These are phyloP conservation scores for Hymenoscyphus scutula DNA, from an alignment of 2,329 filamentous ascomycete species.

Conservation along the genomic window DNA sequence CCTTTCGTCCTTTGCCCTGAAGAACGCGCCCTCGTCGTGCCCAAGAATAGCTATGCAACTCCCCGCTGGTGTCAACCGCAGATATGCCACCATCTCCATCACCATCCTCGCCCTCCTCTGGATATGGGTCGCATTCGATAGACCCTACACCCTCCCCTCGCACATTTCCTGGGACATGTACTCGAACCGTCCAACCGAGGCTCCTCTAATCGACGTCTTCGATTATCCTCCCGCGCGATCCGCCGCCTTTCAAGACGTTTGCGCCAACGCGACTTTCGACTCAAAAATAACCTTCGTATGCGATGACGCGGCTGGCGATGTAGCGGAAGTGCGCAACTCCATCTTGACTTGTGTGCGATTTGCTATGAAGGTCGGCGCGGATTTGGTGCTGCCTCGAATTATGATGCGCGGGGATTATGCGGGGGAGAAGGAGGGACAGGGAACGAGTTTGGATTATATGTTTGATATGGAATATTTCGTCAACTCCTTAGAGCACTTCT, in stretches of 20 bases:
- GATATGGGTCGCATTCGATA: conserved; percentile 11
- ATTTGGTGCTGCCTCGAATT: conserved; percentile 28
- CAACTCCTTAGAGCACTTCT: conserved; percentile 25
- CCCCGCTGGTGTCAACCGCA: conserved; percentile 10
- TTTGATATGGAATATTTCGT: conserved; percentile 28
- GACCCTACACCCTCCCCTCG: conserved; percentile 15
- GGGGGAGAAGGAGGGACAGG: conserved; percentile 16
- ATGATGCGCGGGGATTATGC: conserved; percentile 18
- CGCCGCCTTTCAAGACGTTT: conserved; percentile 23
- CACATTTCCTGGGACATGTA: conserved; percentile 26
- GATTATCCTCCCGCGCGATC: conserved; percentile 27
- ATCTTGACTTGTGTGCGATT: conserved; percentile 34
- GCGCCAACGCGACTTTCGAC: conserved; percentile 29
- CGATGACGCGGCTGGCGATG: conserved; percentile 27
- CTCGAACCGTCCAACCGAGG: conserved; percentile 19
- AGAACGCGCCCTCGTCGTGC: not conserved
- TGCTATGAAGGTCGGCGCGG: conserved; percentile 31
- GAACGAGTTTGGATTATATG: conserved; percentile 27
- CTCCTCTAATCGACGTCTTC: conserved; percentile 22
- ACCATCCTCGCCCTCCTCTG: conserved; percentile 3
- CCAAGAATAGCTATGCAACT: not conserved
- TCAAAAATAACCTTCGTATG: conserved; percentile 29
- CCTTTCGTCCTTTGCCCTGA: not conserved
- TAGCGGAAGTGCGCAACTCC: conserved; percentile 34
- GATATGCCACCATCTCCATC: conserved; percentile 8